Base-by-base conservation (phyloP, 495 filamentous ascomycete genomes). In the Podospora didyma region DNA sequence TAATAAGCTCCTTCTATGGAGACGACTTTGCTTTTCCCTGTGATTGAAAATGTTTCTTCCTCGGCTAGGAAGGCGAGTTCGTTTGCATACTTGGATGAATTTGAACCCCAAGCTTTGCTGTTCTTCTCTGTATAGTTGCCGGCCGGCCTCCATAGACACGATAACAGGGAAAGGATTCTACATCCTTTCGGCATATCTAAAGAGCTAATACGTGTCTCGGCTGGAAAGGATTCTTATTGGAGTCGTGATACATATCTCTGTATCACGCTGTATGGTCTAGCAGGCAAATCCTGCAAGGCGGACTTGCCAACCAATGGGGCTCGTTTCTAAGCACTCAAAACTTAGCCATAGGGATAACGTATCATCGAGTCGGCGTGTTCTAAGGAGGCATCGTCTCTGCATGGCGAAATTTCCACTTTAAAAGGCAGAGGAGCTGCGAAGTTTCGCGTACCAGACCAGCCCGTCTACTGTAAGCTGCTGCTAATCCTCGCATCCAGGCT, bases 281-380 rank as follows among this genome's bases (percentile, higher is more conserved):
- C 16, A 46, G 44, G 44, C 44, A 46, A 46, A 46, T 46, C 44
- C 44, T 46, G n/a, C 44, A 35, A 46, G 44, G 44, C 44, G 44
- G 44, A 46, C 44, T 10, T 46, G 12, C 44, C 9, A 46, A 46
- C 44, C 44, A 46, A 46, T 46, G 44, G 19, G 19, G 44, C 44
- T 46, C 44, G n/a, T 46, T 46, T 46, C 44, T 46, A 46, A 46
- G 44, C 44, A 19, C 44, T 46, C 44, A 46, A 2, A 10, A 46
- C 3, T 19, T 46, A 6, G 44, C 44, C 44, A 46, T 9, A 20
- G 44, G 44, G 44, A 46, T 21, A 6, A 46, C 3, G 3, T 19
- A 46, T 46, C 34, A 35, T 35, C 34, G 34, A 35, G 34, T 35
- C 34, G 34, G 34, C 34, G 34, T 35, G 34, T 35, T 35, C 34